Evolutionary conservation across 345 rosid species (phyloP), one percentile per base, ranked within the genome.

Genomic region (Pugionium dolabratum): DNA sequence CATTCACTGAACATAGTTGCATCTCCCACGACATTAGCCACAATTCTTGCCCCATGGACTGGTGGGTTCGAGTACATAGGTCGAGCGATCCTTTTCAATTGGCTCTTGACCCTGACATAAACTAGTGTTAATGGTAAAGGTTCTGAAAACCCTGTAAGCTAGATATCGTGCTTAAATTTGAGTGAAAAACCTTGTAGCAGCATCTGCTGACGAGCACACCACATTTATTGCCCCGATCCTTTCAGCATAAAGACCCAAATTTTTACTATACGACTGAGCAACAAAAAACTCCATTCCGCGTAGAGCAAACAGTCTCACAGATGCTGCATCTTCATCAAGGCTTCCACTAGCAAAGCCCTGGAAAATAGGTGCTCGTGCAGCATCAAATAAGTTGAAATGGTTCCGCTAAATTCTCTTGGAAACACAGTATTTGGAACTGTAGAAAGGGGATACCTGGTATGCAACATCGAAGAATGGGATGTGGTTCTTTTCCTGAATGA

Each of bases 291-390:
- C 99, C 87, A 85, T 84, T 39, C 87, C 91, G 28, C 91, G 86
- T 1, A 82, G 83, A 54, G 90, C 93, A 78, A 94, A 86, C 77
- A 85, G 63, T 75, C 99, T 88, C 76, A 88, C 95, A 66, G 97
- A 90, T 59, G 86, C 59, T 46, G 99, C 99, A 75, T 94, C 99
- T 64, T 70, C 78, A 47, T 88, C 97, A 70, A 90, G 96, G 84
- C 99, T 88, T 75, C 99, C 97, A 77, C 97, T 94, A 42, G 99
- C 99, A 80, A 94, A 94, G 61, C 99, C 99, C 99, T 94, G 47
- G 0, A 66, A 60, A 33, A 37, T 4, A 52, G 54, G 48, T 59
- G 51, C 39, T 18, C 18, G 59, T 57, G 44, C 29, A 58, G 25
- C 30, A 28, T 37, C 43, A 45, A 4, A 37, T 43, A 29, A 50